These are phyloP conservation scores for Cyclotella sp. DNA, from an alignment of 108 stramenopile genomes.

Conservation along the genomic window DNA sequence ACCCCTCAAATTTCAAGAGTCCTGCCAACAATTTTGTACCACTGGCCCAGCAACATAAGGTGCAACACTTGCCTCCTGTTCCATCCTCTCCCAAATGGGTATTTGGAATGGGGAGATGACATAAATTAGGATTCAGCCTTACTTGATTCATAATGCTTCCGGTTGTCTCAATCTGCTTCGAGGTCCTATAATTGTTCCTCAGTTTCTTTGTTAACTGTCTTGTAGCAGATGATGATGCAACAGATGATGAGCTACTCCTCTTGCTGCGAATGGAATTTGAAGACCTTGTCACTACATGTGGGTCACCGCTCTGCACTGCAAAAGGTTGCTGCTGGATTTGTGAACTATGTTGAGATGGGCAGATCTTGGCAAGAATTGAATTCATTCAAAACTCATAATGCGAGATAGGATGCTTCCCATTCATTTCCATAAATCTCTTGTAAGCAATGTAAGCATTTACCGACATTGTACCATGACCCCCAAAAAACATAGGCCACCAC, in stretches of 20 bases:
- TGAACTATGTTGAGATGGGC: background rate
- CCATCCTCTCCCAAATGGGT: background rate
- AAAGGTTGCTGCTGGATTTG: background rate
- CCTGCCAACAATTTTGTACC: constrained; percentile 12
- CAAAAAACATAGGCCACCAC: constrained; percentile 42
- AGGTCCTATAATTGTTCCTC: no score
- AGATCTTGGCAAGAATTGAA: constrained; percentile 14
- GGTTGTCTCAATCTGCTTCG: no score
- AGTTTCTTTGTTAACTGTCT: no score
- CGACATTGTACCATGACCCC: constrained; percentile 7
- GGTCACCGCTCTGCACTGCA: background rate
- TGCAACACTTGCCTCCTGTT: constrained; percentile 15
- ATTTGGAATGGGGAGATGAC: constrained; percentile 3
- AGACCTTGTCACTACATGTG: no score
- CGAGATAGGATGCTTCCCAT: constrained; percentile 6
- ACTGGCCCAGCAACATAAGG: constrained; percentile 17
- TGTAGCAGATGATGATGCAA: no score
- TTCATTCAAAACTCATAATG: constrained; percentile 20
- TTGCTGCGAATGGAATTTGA: no score
- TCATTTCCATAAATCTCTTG: constrained; percentile 1
- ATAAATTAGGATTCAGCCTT: background rate
- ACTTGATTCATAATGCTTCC: background rate
- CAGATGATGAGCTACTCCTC: no score
- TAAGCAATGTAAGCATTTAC: constrained; percentile 27
- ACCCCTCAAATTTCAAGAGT: constrained; percentile 2